Evolutionary conservation across 73 alveolate genomes (phyloP).

Genomic region (Breviolum minutum): DNA sequence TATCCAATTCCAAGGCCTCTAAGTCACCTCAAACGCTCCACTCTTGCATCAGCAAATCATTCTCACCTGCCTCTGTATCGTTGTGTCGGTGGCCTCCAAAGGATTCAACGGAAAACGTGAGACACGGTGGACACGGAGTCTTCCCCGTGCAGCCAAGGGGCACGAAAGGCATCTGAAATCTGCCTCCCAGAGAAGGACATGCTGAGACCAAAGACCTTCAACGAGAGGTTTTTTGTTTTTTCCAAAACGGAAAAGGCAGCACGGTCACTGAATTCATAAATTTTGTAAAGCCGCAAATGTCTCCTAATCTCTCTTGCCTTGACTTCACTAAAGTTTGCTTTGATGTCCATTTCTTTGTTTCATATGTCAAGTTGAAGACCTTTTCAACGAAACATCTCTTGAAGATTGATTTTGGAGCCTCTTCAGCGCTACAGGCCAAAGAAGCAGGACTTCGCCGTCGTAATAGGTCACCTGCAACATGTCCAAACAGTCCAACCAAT

Average conservation of each 20-base stretch:
- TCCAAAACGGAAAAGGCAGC: background rate
- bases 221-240: background rate
- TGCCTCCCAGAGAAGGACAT: conserved; percentile 90
- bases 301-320: too few relatives aligned
- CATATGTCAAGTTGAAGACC: too few relatives aligned
- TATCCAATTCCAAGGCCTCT: too few relatives aligned
- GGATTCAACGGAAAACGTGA: background rate
- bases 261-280: background rate
- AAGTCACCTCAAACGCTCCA: background rate
- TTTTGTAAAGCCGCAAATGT: too few relatives aligned
- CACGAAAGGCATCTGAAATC: conserved; percentile 68
- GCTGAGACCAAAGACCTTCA: conserved; percentile 60
- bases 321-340: too few relatives aligned
- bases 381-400: background rate
- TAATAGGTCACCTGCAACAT: background rate
- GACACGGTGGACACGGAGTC: background rate
- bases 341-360: too few relatives aligned
- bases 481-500: too few relatives aligned
- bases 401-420: background rate
- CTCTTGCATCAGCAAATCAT: background rate
- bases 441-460: conserved; percentile 35
- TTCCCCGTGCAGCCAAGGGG: background rate
- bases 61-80: background rate
- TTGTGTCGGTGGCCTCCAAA: conserved; percentile 20
- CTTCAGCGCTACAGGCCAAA: background rate